Evolutionary conservation across 2,329 filamentous ascomycete genomes (phyloP).

Genomic region (Trichothecium roseum): DNA sequence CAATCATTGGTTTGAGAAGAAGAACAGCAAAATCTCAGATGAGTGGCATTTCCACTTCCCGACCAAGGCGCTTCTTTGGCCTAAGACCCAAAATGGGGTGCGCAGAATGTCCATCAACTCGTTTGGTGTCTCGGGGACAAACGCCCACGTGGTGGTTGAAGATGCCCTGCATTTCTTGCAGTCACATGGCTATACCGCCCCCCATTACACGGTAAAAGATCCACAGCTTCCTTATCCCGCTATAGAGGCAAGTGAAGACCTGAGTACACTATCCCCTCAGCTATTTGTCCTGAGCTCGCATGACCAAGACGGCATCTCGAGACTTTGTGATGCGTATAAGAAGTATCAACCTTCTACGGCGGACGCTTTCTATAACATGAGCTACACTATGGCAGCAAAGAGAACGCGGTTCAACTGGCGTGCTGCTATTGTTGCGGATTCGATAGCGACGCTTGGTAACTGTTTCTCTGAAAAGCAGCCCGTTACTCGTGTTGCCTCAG

Average conservation of each 20-base stretch:
- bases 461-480: constrained; percentile 2
- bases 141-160: constrained; percentile 17
- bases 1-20: constrained; percentile 37
- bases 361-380: constrained; percentile 2
- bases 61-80: constrained; percentile 15
- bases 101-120: constrained; percentile 18
- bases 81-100: constrained; percentile 14
- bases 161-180: background rate
- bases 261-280: too few relatives aligned
- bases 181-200: too few relatives aligned
- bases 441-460: background rate
- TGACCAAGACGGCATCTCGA: constrained; percentile 12
- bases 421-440: constrained; percentile 5
- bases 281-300: constrained; percentile 25
- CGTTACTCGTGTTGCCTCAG: background rate
- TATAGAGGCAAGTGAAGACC: too few relatives aligned
- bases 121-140: constrained; percentile 24
- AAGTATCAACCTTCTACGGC: background rate
- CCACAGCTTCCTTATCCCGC: too few relatives aligned
- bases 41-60: constrained; percentile 1
- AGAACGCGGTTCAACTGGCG: constrained; percentile 2
- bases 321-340: constrained; percentile 1
- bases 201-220: too few relatives aligned
- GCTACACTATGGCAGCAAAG: constrained; percentile 3
- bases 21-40: constrained; percentile 19